Conservation (phyloP, 2,329 filamentous ascomycete species). For the Fusarium penzigii region DNA sequence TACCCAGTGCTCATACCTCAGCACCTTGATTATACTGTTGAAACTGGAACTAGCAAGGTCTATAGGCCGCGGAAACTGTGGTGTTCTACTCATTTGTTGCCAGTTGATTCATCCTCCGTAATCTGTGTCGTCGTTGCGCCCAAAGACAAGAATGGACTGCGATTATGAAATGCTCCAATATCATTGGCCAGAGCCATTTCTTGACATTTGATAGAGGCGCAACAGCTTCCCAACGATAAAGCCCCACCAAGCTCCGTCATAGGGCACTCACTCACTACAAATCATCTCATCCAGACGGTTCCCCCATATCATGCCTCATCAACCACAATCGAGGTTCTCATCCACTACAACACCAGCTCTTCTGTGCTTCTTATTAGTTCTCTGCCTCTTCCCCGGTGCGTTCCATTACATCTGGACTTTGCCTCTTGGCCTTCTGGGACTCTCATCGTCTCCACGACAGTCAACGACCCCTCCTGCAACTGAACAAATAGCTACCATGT, state of each 20-base stretch:
- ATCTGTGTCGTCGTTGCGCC: neutral
- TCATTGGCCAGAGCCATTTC: constrained; percentile 3
- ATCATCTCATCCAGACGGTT: constrained; percentile 6
- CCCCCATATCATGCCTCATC: constrained; percentile 42
- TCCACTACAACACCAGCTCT: constrained; percentile 43
- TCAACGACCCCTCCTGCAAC: constrained; percentile 30
- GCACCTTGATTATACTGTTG: no score
- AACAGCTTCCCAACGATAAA: constrained; percentile 20
- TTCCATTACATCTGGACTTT: constrained; percentile 56
- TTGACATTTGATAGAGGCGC: neutral
- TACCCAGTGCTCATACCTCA: no score
- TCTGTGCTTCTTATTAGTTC: constrained; percentile 49
- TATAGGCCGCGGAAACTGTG: no score
- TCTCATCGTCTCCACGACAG: constrained; percentile 31
- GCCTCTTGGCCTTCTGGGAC: constrained; percentile 45
- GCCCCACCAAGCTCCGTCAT: constrained; percentile 32
- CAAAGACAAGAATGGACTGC: neutral
- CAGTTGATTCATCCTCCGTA: neutral
- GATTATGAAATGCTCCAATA: constrained; percentile 10
- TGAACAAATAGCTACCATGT: constrained; percentile 48
- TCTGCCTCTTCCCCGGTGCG: constrained; percentile 52
- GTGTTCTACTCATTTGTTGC: no score
- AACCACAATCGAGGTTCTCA: constrained; percentile 37
- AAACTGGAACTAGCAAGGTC: no score
- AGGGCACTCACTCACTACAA: constrained; percentile 7